A percentile compares a stretch with the other conserved stretches of the same genome.
Conservation (phyloP, 2,329 filamentous ascomycete genomes). For the Juglanconis oblonga region DNA sequence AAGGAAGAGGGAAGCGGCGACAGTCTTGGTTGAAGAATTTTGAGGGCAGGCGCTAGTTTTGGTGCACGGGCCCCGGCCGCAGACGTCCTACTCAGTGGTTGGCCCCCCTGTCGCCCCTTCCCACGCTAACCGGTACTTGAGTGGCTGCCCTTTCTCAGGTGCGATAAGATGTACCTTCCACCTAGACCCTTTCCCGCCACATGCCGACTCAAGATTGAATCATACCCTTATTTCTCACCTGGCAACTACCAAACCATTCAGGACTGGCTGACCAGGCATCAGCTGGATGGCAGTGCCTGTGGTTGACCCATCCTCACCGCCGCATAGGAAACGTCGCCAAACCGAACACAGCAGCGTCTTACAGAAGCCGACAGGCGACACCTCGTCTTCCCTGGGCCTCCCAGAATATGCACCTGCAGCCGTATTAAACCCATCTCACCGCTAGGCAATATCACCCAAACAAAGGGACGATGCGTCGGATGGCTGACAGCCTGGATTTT, state of each 20-base stretch:
- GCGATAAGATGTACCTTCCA: constrained; percentile 1
- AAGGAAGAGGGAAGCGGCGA: constrained; percentile 18
- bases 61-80: neutral
- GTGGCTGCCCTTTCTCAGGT: neutral
- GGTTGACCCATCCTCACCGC: neutral
- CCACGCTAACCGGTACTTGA: neutral
- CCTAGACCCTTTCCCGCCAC: neutral
- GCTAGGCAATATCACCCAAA: constrained; percentile 2
- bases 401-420: neutral
- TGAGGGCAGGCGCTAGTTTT: neutral
- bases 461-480: neutral
- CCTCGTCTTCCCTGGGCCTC: constrained; percentile 1
- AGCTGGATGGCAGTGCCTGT: neutral
- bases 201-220: neutral
- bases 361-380: constrained; percentile 4
- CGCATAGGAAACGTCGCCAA: neutral
- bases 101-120: neutral
- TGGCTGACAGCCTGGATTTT: neutral
- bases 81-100: neutral
- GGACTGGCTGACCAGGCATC: neutral
- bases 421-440: constrained; percentile 8
- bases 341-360: neutral
- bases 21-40: constrained; percentile 22
- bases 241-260: neutral
- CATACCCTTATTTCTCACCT: neutral